Conservation (phyloP, 1,284 basidiomycete genomes). For the Sporisorium graminicola region DNA sequence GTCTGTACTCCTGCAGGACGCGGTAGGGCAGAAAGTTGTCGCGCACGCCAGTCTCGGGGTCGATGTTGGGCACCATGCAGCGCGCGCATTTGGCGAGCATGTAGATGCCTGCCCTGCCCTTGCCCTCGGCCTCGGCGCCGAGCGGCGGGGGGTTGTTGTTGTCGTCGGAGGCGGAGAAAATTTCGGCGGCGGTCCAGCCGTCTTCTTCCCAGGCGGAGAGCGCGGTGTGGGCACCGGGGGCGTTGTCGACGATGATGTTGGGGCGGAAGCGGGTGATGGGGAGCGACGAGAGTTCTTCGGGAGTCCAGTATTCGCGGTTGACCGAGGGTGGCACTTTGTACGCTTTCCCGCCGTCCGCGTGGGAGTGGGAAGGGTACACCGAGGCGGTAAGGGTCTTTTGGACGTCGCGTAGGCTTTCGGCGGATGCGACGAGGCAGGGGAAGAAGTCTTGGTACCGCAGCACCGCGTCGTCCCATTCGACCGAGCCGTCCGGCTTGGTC, state of each 20-base stretch:
- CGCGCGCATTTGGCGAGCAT: constrained; percentile 57
- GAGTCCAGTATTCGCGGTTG: constrained; percentile 59
- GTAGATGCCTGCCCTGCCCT: constrained; percentile 55
- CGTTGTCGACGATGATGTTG: constrained; percentile 59
- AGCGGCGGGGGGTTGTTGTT: constrained; percentile 24
- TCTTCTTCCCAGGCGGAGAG: constrained; percentile 64
- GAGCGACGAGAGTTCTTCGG: constrained; percentile 48
- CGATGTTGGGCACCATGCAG: constrained; percentile 61
- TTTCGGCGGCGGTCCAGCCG: constrained; percentile 55
- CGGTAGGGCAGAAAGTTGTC: constrained; percentile 57
- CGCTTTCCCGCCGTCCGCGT: constrained; percentile 9
- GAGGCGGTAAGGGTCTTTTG: constrained; percentile 54
- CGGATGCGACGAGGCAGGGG: constrained; percentile 55
- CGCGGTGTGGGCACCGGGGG: constrained; percentile 5
- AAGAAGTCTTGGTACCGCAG: constrained; percentile 59
- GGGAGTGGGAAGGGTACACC: constrained; percentile 36
- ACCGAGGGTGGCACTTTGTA: constrained; percentile 50
- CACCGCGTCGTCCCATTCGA: constrained; percentile 40
- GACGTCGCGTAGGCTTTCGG: constrained; percentile 54
- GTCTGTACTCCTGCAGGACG: constrained; percentile 56
- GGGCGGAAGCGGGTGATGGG: constrained; percentile 60
- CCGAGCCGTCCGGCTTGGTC: constrained; percentile 38
- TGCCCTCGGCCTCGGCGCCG: constrained; percentile 45
- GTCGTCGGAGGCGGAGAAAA: constrained; percentile 28
- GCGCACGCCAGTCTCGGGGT: constrained; percentile 53